Evolutionary conservation across 1,284 basidiomycete species (phyloP), one percentile per base, ranked within the genome.

Genomic region (Cryptococcus depauperatus): DNA sequence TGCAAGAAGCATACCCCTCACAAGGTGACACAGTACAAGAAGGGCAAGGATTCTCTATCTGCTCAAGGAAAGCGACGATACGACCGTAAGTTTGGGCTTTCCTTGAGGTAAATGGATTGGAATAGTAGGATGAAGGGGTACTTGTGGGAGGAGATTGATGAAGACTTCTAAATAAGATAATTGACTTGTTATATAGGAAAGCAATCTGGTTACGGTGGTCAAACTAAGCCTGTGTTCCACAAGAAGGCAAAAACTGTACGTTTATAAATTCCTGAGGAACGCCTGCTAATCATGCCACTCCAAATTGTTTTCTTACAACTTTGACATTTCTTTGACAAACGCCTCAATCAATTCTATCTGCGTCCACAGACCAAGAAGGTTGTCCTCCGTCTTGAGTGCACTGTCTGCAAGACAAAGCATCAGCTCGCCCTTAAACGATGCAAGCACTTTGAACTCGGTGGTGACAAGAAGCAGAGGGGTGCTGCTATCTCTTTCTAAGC

Each of bases 201-300:
- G 80, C 91, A 95, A 76, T 85, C 84, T 68, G 93, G 93, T 78
- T 99, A 97, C 77, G 93, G 93, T 86, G 93, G 93, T 79, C 92
- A 96, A 80, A 99, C 93, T 58, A 99, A 99, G 81, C 93, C 95
- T 61, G 92, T 97, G 74, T 97, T 97, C 85, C 93, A 97, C 86
- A 97, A 69, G 61, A 70, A 69, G 62, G 69, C 68, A 37, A 69
- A 71, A 68, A 69, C 69, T 43, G 63, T 66, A 41, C 38, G 65
- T 64, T 21, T 26, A 37, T 46, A 34, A 34, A 35, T 14, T 35
- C 22, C 21, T 25, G 19, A 37, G 11, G 5, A n/a, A n/a, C n/a
- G n/a, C n/a, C 14, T 41, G 5, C 14, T 23, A 5, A 30, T 46
- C 34, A 13, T 29, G 11, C 18, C 25, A 45, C 13, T 23, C 39